Evolutionary conservation across 768 basidiomycete genomes (phyloP), one percentile per base, ranked within the genome.

Genomic region (Leccinum truebloodii): DNA sequence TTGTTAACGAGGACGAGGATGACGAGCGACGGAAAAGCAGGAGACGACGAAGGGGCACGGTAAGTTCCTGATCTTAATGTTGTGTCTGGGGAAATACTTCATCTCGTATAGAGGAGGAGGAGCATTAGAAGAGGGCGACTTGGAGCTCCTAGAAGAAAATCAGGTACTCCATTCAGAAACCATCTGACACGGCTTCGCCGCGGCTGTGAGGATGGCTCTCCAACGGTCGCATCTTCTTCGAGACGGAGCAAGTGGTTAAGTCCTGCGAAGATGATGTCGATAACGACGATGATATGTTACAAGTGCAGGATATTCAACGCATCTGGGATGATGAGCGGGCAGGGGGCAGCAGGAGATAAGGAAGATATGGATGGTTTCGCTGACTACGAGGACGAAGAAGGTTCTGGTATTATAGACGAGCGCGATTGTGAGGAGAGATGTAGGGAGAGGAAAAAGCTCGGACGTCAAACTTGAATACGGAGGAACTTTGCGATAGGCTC

Each of bases 1-100:
- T 98, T 67, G 94, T 95, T 7, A 90, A 91, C 9, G 93, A 95
- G 60, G 94, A 90, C 0, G 90, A 94, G 22, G 92, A 94, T 9
- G 92, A 94, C 0, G 91, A 81, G 58, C 78, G 81, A 60, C 81
- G 76, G 49, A 79, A 83, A 66, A 82, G 82, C 64, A 82, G 83
- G 60, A 92, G 86, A 72, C 81, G 84, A 63, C 82, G 87, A 69
- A 87, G 87, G 76, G 84, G 80, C 77, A 71, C 61, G 81, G 83
- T 82, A 68, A 68, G 80, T 48, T 54, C 32, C 49, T 58, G n/a
- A 41, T 26, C 46, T 64, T 32, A 54, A 57, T 59, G 13, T 59
- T 32, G 59, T 55, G 46, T 62, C 48, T 46, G n/a, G 5, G 39
- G 58, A n/a, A 3, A 57, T 53, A 34, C 62, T 70, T 8, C 63